Percentiles rank a stretch among this genome's conserved stretches.
Evolutionary conservation across 345 rosid genomes (phyloP).

Genomic region (Capsella bursapastoris): DNA sequence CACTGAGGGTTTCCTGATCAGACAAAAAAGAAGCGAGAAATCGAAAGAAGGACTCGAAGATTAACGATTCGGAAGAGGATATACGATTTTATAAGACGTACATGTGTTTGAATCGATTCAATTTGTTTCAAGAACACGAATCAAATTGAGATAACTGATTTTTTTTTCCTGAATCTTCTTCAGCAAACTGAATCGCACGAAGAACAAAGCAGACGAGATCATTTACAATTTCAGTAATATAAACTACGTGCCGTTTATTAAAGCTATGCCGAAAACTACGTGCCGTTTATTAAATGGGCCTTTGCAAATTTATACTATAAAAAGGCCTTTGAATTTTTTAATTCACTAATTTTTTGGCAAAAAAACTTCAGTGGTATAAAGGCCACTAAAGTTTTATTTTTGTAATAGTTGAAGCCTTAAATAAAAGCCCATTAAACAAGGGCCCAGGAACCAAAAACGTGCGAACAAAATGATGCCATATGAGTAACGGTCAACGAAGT

Average conservation of each 20-base stretch:
- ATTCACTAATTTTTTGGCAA: too few relatives aligned
- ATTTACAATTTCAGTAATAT: not conserved
- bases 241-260: constrained; percentile 17
- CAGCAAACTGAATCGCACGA: constrained; percentile 11
- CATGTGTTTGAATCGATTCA: constrained; percentile 23
- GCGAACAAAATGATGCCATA: not conserved
- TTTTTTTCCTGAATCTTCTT: constrained; percentile 29
- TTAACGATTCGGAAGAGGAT: not conserved
- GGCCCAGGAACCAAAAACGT: not conserved
- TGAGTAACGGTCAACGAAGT: constrained; percentile 35
- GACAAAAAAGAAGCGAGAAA: not conserved
- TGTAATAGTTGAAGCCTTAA: too few relatives aligned
- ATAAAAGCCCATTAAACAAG: not conserved
- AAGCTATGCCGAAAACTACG: not conserved
- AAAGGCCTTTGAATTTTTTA: too few relatives aligned
- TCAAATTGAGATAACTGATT: not conserved
- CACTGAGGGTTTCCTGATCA: constrained; percentile 63
- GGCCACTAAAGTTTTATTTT: too few relatives aligned
- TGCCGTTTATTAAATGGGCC: not conserved
- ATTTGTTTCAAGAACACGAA: constrained; percentile 8
- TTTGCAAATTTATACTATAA: not conserved
- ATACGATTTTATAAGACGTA: not conserved
- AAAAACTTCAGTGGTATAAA: too few relatives aligned
- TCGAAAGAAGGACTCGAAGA: not conserved
- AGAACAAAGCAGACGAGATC: not conserved